These are phyloP conservation scores for Umbelopsis vinacea DNA, from an alignment of 192 early-diverging fungal species.

Conservation along the genomic window DNA sequence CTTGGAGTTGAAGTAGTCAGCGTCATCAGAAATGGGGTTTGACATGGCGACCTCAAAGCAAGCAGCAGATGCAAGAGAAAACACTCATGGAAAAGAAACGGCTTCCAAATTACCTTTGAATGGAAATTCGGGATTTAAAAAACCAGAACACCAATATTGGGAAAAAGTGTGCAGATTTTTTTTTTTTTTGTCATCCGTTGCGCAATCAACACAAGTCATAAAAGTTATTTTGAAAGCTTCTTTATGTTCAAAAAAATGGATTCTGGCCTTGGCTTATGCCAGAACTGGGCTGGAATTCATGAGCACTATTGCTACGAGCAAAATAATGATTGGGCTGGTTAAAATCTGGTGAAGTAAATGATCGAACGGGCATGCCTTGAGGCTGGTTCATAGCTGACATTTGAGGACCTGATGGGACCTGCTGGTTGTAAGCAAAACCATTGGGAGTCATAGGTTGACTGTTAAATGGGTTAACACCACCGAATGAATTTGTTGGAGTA, in stretches of 20 bases:
- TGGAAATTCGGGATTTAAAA: slow-evolving; percentile 17
- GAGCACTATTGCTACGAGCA: slow-evolving; percentile 14
- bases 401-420: neutral
- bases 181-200: too few relatives aligned
- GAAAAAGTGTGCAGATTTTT: too few relatives aligned
- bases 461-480: slow-evolving; percentile 9
- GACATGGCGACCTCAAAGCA: slow-evolving; percentile 20
- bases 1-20: slow-evolving; percentile 21
- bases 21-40: slow-evolving; percentile 32
- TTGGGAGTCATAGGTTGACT: slow-evolving; percentile 9
- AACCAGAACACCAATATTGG: too few relatives aligned
- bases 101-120: slow-evolving; percentile 1
- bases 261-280: neutral
- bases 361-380: neutral
- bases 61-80: slow-evolving; percentile 5
- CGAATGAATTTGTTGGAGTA: slow-evolving; percentile 23
- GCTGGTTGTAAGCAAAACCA: neutral
- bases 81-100: neutral
- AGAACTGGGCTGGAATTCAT: neutral
- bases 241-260: slow-evolving; percentile 18
- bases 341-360: slow-evolving; percentile 9
- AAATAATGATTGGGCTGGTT: neutral
- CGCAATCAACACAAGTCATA: too few relatives aligned
- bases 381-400: neutral
- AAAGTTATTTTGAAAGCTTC: too few relatives aligned